Base-by-base conservation (phyloP, 257 asterid genomes). In the Ehretia macrophylla region DNA sequence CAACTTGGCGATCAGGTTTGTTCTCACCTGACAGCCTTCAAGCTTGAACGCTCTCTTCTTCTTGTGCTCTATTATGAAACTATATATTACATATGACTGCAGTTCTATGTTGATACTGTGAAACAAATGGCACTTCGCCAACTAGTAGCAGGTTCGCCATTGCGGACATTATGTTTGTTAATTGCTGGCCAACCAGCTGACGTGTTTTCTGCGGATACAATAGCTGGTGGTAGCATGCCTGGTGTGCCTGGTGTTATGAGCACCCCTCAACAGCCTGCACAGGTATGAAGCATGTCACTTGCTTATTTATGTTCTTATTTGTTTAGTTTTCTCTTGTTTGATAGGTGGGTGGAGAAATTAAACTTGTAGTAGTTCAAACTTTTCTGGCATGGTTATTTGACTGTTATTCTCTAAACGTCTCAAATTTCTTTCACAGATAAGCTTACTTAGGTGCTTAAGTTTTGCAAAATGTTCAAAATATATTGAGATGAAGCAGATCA, bases 181-280 rank as follows among this genome's bases (percentile, higher is more conserved):
- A 86, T 93, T 80, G 95, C 97, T 65, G 95, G 96, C 63, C 91
- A 81, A 72, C 99, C 97, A 46, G 95, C 95, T 44, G 96, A 85
- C 68, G 95, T 93, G 44, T 93, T 93, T 73, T 75, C 89, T 46
- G 70, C 75, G 10, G 94, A 77, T 63, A 63, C 56, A n/a, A 42
- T 87, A 22, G 71, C 79, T 68, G 69, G 64, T 51, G 75, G 62
- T 63, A 76, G 66, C 78, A 72, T 69, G 71, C 44, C 47, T 42
- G 9, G 11, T 5, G 44, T 5, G 44, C 44, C 75, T 65, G 86
- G 82, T 68, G 60, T 74, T 72, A 68, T 55, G 65, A 79, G 69
- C 77, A 68, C 70, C 64, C 68, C 79, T 62, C 96, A 82, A 68
- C 85, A 86, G 62, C 79, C 87, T 16, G 60, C 82, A 23, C 97